Evolutionary conservation across 2,329 filamentous ascomycete genomes (phyloP).

Genomic region (Madurella fahalii): DNA sequence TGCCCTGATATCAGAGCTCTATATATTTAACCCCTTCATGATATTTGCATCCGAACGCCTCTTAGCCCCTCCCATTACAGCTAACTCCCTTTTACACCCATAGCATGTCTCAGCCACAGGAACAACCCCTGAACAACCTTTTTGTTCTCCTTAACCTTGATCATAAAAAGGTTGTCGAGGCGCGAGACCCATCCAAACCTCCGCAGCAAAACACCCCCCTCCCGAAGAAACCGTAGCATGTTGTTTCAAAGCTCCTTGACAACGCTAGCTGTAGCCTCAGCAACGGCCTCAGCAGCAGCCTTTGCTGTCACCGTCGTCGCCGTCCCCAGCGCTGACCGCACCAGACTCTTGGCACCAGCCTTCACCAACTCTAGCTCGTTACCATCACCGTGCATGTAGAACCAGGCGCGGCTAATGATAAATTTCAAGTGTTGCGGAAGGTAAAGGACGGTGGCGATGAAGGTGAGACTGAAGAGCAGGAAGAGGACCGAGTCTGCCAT

Average conservation of each 20-base stretch:
- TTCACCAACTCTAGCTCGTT: slow-evolving; percentile 35
- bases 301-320: slow-evolving; percentile 30
- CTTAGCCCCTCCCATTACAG: background rate
- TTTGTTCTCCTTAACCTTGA: too few species aligned
- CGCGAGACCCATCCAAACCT: background rate
- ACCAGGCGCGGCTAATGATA: slow-evolving; percentile 81
- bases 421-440: slow-evolving; percentile 85
- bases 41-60: background rate
- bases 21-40: background rate
- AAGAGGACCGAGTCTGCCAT: slow-evolving; percentile 80
- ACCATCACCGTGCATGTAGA: slow-evolving; percentile 87
- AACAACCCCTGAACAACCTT: too few species aligned
- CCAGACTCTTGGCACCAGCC: background rate
- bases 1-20: background rate
- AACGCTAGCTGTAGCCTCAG: slow-evolving; percentile 24
- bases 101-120: background rate
- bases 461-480: slow-evolving; percentile 79
- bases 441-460: slow-evolving; percentile 85
- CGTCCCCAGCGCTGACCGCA: slow-evolving; percentile 37
- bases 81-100: background rate
- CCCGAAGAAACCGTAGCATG: background rate
- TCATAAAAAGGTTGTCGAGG: background rate
- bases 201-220: background rate
- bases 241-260: slow-evolving; percentile 37
- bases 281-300: slow-evolving; percentile 21